These are phyloP conservation scores for Phialemoniopsis sp. DNA, from an alignment of 2,329 filamentous ascomycete genomes.

Conservation along the genomic window DNA sequence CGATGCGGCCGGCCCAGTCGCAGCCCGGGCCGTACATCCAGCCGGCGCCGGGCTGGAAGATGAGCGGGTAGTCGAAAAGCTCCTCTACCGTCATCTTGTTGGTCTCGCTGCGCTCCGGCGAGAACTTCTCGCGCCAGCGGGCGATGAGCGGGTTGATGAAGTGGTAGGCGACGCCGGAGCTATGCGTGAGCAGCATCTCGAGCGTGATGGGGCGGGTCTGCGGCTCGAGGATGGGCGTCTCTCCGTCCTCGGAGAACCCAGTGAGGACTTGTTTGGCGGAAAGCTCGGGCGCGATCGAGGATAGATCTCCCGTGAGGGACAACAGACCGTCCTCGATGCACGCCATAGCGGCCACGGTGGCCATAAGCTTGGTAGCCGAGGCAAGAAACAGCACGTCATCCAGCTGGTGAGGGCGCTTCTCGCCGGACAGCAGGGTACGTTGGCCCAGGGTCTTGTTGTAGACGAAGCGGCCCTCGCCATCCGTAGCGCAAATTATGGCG, in stretches of 20 bases:
- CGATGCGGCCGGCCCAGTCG: constrained; percentile 49
- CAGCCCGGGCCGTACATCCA: constrained; percentile 46
- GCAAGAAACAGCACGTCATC: constrained; percentile 31
- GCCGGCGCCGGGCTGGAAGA: constrained; percentile 43
- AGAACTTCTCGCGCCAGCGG: constrained; percentile 27
- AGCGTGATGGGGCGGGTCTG: constrained; percentile 37
- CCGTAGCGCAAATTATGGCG: constrained; percentile 33
- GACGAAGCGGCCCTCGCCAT: constrained; percentile 29
- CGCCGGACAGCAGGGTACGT: constrained; percentile 32
- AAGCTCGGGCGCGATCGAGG: constrained; percentile 40
- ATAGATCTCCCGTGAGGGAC: constrained; percentile 39
- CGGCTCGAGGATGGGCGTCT: constrained; percentile 28
- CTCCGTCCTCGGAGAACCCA: constrained; percentile 36
- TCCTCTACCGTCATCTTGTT: constrained; percentile 30
- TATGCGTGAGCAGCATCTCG: constrained; percentile 46
- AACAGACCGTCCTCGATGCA: constrained; percentile 48
- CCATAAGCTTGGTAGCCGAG: constrained; percentile 39
- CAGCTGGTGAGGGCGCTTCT: constrained; percentile 28
- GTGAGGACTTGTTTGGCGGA: constrained; percentile 40
- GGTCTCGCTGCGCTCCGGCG: constrained; percentile 6
- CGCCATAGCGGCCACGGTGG: constrained; percentile 48
- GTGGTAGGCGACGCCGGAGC: constrained; percentile 41
- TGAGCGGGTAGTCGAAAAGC: constrained; percentile 36
- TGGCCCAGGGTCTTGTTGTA: constrained; percentile 34
- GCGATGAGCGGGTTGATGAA: constrained; percentile 29